Base-by-base conservation (phyloP, 306 rosid species). In the Abrus precatorius region DNA sequence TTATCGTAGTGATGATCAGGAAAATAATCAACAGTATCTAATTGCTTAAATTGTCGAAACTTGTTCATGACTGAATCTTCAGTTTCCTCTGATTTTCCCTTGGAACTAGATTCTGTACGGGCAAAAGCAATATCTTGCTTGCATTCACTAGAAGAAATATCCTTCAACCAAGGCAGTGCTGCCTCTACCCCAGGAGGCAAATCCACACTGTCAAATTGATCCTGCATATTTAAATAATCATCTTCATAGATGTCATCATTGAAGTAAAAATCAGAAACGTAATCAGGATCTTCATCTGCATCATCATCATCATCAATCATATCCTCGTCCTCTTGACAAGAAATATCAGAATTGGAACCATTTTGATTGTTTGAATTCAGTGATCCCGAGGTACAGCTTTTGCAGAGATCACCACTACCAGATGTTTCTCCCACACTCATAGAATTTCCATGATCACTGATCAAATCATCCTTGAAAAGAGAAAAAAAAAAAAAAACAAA, bases 101-200 rank as follows among this genome's bases (percentile, higher is more conserved):
- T 88, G 32, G 89, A 87, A 80, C 89, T 88, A 50, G 90, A 78
- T 45, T 77, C 93, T 1, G 83, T 55, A 45, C 13, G 72, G 45
- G 44, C 61, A 56, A 54, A n/a, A 29, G 84, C 77, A 76, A 41
- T 70, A 41, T 40, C 86, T 45, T 32, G 84, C 77, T 59, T 72
- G 80, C 60, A 48, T 20, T 82, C 85, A 68, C 81, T 62, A 62
- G 89, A 74, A 69, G 77, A 50, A 12, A 83, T 71, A 50, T 85
- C 89, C 59, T 84, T 86, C 87, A 92, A 85, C 95, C 93, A 92
- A 55, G 97, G 95, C 72, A 92, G 50, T 55, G 92, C 9, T 38
- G 89, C 93, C 84, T 92, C 97, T 70, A 90, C 93, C 65, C 97
- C 97, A 33, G 95, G 84, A 73, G 97, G 97, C 70, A 90, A 88